Evolutionary conservation across 345 rosid species (phyloP).

Genomic region (Pugionium dolabratum): DNA sequence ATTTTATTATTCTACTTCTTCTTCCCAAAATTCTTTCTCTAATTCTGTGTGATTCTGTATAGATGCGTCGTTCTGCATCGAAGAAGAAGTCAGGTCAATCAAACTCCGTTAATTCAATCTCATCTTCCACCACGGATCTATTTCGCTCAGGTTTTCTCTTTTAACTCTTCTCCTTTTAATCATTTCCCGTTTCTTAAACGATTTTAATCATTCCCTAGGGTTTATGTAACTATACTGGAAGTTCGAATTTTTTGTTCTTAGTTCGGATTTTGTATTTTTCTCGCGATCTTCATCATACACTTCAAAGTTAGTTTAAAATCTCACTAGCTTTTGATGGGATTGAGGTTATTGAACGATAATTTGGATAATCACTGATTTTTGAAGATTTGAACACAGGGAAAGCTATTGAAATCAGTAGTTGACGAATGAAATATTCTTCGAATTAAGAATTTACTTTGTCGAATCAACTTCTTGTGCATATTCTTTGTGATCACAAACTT

Average conservation of each 20-base stretch:
- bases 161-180: background rate
- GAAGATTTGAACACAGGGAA: background rate
- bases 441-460: background rate
- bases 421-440: background rate
- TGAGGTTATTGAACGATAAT: too few relatives aligned
- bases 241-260: background rate
- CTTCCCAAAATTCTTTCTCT: background rate
- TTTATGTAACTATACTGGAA: constrained; percentile 9
- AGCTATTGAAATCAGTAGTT: background rate
- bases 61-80: constrained; percentile 90
- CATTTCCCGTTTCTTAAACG: background rate
- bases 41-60: constrained; percentile 19
- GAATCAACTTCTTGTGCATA: constrained; percentile 1
- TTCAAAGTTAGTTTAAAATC: constrained; percentile 12
- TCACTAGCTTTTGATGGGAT: background rate
- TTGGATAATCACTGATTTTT: background rate
- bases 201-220: constrained; percentile 28
- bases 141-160: constrained; percentile 74
- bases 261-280: background rate
- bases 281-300: background rate
- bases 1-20: too few relatives aligned
- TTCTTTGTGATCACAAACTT: background rate
- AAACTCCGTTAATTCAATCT: constrained; percentile 56
- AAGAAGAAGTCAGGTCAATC: constrained; percentile 84
- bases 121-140: constrained; percentile 78